phyloP scores from a whole-genome alignment of 495 filamentous ascomycete genomes.

The Daldinia bambusicola region DNA sequence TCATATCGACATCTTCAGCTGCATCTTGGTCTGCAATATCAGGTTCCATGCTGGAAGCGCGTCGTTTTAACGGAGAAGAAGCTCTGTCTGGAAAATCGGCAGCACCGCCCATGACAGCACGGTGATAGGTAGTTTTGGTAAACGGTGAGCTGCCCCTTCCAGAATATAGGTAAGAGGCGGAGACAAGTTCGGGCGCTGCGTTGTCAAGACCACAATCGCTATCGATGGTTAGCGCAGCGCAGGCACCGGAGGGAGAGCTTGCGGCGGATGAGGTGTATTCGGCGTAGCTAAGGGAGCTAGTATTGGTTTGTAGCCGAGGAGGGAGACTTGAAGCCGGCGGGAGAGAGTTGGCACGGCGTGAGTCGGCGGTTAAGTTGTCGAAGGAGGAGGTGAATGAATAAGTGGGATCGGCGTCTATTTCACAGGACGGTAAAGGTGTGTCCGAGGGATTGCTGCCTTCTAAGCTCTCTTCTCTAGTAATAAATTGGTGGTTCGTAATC shows the following conservation, averaged over 20 bases:
- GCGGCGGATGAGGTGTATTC: slow-evolving; percentile 66
- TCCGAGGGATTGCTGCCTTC: slow-evolving; percentile 51
- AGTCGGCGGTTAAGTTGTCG: slow-evolving; percentile 52
- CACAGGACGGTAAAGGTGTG: slow-evolving; percentile 60
- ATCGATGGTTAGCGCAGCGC: slow-evolving; percentile 74
- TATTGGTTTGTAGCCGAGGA: slow-evolving; percentile 57
- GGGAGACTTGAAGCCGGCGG: slow-evolving; percentile 61
- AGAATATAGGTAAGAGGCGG: slow-evolving; percentile 21
- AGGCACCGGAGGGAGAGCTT: slow-evolving; percentile 77
- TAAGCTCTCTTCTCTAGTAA: slow-evolving; percentile 49
- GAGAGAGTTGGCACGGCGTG: slow-evolving; percentile 68
- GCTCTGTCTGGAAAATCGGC: slow-evolving; percentile 61
- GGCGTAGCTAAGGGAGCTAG: slow-evolving; percentile 51
- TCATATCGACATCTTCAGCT: slow-evolving; percentile 64
- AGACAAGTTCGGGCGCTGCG: slow-evolving; percentile 35
- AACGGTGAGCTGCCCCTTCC: slow-evolving; percentile 55
- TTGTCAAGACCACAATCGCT: slow-evolving; percentile 67
- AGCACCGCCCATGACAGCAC: slow-evolving; percentile 64
- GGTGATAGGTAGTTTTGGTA: slow-evolving; percentile 53
- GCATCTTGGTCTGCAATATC: slow-evolving; percentile 47
- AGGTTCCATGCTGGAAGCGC: slow-evolving; percentile 64
- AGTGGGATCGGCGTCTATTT: slow-evolving; percentile 55
- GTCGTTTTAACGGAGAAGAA: slow-evolving; percentile 65
- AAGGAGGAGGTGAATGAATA: slow-evolving; percentile 54
- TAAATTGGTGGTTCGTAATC: slow-evolving; percentile 67